Percentiles rank a stretch among this genome's conserved stretches.
Evolutionary conservation across 345 rosid species (phyloP).

Genomic region (Eucalyptus cloeziana): DNA sequence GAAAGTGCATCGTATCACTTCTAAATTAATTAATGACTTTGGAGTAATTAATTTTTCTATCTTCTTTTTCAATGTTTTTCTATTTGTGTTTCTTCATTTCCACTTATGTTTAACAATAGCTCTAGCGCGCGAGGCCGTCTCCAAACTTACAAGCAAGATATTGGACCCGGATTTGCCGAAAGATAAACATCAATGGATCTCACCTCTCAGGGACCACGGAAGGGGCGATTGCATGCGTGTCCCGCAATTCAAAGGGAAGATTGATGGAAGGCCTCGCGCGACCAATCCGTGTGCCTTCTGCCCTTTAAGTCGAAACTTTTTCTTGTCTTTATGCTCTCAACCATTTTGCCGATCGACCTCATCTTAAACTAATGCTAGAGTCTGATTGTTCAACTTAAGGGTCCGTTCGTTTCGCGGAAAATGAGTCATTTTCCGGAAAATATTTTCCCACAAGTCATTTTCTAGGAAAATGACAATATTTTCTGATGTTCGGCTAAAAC

Average conservation of each 20-base stretch:
- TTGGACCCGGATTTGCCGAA: neutral
- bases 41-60: neutral
- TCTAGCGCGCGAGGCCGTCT: neutral
- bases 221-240: neutral
- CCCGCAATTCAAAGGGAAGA: accelerated
- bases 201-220: neutral
- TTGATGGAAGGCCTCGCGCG: neutral
- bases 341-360: neutral
- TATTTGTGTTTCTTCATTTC: neutral
- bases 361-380: no score
- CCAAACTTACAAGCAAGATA: neutral
- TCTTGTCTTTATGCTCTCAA: neutral
- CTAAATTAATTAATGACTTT: neutral
- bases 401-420: no score
- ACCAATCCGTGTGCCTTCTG: neutral
- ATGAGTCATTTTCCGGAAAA: no score
- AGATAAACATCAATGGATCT: neutral
- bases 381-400: neutral
- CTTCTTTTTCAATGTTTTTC: neutral
- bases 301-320: no score
- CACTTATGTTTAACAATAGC: neutral
- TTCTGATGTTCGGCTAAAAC: no score
- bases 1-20: neutral
- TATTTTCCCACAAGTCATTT: no score
- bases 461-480: no score